Evolutionary conservation across 169 alveolate genomes (phyloP), one percentile per base, ranked within the genome.

Genomic region (Eimeria maxima): DNA sequence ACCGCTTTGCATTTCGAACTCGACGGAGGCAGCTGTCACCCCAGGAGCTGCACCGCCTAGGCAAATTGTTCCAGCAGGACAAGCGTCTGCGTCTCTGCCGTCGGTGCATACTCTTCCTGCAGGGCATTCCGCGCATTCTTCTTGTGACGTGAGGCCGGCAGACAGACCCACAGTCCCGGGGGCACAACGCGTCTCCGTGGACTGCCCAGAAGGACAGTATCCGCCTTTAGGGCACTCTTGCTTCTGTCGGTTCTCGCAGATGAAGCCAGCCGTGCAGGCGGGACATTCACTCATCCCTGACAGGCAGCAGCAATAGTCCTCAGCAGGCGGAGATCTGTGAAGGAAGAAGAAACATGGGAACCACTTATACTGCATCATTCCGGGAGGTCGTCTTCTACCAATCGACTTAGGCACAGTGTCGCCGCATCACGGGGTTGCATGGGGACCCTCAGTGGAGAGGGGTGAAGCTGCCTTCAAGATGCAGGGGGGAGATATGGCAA

Each of bases 101-200:
- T 44, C 44, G 29, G 2, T 69, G 57, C 96, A 92, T 0, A 80
- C 74, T 80, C 78, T 92, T 16, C 96, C 96, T 42, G 92, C 74
- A 10, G 96, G 96, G 33, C 96, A 92, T 16, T 92, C 96, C 0
- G 67, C 57, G 86, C 96, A 92, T 27, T 92, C 53, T 20, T 83
- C 91, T 29, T 83, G 91, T 29, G 71, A 47, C 22, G 33, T 83
- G 74, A 83, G 71, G 71, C 91, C 91, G 33, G 20, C 18, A 27
- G 91, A 29, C 5, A 24, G 45, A 22, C 91, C 91, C 18, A 53
- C 7, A 29, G 91, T 83, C 6, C 91, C 91, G 10, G 91, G 55
- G 53, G 73, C 91, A 16, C 91, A 83, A 10, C 57, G 50, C 20
- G 55, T 83, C 55, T 50, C 91, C 47, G 7, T 3, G 20, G 91